Base-by-base conservation (phyloP, 371 early-diverging fungal species). In the Mycotypha africana region DNA sequence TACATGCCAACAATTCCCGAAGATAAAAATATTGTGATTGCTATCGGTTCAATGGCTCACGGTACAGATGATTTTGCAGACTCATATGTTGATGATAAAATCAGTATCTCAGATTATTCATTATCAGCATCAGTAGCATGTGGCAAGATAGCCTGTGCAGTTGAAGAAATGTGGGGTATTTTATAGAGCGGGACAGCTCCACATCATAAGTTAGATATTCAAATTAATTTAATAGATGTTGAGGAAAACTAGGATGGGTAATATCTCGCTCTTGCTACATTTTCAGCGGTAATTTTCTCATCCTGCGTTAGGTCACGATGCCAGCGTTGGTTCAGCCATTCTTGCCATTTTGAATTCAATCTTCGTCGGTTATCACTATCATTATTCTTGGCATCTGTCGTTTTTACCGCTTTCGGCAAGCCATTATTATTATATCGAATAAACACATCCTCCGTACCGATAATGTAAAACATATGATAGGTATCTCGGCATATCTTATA, bases 41-140 rank as follows among this genome's bases (percentile, higher is more conserved):
- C 92, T 26, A 82, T 98, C 24, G 97, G 98, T 45, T 96, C 97
- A 10, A 86, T 97, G 86, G 94, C 97, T n/a, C 95, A 93, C 58
- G 98, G 99, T 40, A 76, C 76, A 24, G 97, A 97, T 62, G 81
- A 89, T 58, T 96, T 93, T 82, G 96, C 90, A 1, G 96, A 96
- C 58, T 62, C 81, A n/a, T 89, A 87, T 53, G 89, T 91, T 16
- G 97, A 97, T 66, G 93, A 94, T 46, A 98, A 95, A 75, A 92
- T 98, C 43, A 86, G 92, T 42, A 81, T 97, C 24, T 89, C 89
- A 4, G 91, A 95, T 56, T 98, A 93, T 67, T 91, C 97, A 3
- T 78, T 98, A 44, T 92, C 93, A 36, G 99, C 97, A 15, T 87
- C 93, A 0, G 93, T 94, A 10, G 91, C 95, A 1, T 95, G 95